phyloP scores from a whole-genome alignment of 2,329 filamentous ascomycete genomes.

The Thermothelomyces thermophilus region DNA sequence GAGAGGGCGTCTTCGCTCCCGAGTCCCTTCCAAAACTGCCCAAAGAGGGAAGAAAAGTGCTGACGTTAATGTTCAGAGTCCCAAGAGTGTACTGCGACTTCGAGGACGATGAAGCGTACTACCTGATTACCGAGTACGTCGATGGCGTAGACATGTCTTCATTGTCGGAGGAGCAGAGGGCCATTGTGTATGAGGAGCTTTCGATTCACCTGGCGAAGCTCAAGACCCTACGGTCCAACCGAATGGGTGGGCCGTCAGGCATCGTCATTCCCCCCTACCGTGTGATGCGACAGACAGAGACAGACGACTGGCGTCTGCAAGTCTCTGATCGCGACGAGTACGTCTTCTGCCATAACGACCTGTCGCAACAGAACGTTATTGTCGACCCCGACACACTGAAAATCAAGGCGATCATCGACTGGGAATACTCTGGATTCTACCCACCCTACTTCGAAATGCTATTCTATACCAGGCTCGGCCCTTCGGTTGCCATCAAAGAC shows the following conservation, averaged over 20 bases:
- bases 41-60: background rate
- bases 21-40: background rate
- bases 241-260: conserved; percentile 27
- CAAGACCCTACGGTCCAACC: conserved; percentile 21
- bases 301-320: conserved; percentile 21
- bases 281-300: conserved; percentile 22
- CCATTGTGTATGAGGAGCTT: conserved; percentile 22
- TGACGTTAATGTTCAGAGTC: conserved; percentile 9
- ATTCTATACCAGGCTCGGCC: conserved; percentile 21
- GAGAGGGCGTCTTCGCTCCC: background rate
- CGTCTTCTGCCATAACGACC: conserved; percentile 26
- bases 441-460: conserved; percentile 26
- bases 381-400: conserved; percentile 23
- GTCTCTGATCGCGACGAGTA: conserved; percentile 15
- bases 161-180: conserved; percentile 23
- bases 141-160: conserved; percentile 27
- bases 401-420: conserved; percentile 25
- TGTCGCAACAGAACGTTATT: conserved; percentile 22
- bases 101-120: conserved; percentile 28
- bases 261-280: conserved; percentile 28
- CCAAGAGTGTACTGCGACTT: conserved; percentile 25
- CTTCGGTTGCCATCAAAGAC: conserved; percentile 22
- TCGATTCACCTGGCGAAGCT: background rate
- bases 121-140: conserved; percentile 28
- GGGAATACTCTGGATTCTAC: conserved; percentile 26